Evolutionary conservation across 139 green algal species (phyloP).

Genomic region (Yamagishiella unicocca): DNA sequence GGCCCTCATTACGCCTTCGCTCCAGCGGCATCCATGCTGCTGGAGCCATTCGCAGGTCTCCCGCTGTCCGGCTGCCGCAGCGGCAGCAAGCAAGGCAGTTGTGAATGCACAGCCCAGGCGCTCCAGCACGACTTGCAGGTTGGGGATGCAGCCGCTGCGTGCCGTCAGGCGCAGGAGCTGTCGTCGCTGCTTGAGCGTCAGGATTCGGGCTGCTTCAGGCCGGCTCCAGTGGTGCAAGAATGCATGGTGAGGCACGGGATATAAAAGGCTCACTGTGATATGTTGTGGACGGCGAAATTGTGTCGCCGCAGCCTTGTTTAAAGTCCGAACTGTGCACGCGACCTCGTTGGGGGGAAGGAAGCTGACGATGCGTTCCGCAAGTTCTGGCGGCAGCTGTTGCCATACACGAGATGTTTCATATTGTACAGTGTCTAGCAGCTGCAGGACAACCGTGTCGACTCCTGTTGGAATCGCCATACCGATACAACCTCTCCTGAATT

Average conservation of each 20-base stretch:
- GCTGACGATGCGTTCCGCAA: background rate
- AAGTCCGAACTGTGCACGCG: background rate
- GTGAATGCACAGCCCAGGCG: background rate
- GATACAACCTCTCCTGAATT: background rate
- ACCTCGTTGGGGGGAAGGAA: constrained; percentile 7
- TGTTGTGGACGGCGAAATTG: background rate
- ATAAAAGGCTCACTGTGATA: background rate
- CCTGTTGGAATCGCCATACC: background rate
- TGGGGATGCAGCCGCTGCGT: background rate
- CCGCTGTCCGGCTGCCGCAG: background rate
- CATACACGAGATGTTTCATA: background rate
- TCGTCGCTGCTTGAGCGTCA: background rate
- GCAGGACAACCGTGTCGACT: background rate
- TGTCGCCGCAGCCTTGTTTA: background rate
- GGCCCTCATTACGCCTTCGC: background rate
- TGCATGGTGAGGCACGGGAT: background rate
- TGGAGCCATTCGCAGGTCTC: background rate
- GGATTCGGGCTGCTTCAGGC: background rate
- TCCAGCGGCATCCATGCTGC: background rate
- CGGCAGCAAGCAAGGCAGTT: background rate
- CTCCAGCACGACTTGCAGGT: background rate
- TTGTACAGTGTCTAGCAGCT: background rate
- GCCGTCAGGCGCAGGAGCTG: constrained; percentile 18
- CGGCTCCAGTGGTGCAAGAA: background rate
- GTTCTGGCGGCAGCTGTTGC: background rate